These are phyloP conservation scores for Wickerhamomyces subpelliculosus DNA, from an alignment of 805 yeast species.

Conservation along the genomic window DNA sequence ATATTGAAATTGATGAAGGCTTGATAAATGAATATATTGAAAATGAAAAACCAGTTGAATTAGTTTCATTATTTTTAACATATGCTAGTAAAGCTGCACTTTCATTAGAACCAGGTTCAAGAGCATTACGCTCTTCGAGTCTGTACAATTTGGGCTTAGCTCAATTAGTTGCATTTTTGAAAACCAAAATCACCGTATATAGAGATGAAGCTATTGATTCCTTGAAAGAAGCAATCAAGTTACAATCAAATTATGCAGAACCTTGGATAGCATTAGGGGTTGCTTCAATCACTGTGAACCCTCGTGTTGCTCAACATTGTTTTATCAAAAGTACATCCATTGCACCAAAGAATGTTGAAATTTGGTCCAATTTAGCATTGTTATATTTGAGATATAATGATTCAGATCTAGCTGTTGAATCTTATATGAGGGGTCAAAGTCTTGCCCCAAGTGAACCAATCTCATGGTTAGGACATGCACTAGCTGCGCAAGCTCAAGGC, in stretches of 20 bases:
- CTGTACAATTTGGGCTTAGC: constrained; percentile 70
- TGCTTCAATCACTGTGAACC: constrained; percentile 55
- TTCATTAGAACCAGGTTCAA: constrained; percentile 30
- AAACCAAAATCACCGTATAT: constrained; percentile 21
- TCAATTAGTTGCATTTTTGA: constrained; percentile 40
- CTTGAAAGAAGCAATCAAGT: constrained; percentile 60
- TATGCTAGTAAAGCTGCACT: constrained; percentile 42
- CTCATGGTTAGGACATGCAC: constrained; percentile 86
- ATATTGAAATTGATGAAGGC: constrained; percentile 24
- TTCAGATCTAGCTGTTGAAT: constrained; percentile 60
- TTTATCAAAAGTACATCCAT: constrained; percentile 74
- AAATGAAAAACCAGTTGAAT: constrained; percentile 22
- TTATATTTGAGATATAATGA: constrained; percentile 68
- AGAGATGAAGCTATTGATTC: constrained; percentile 48
- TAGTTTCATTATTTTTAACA: constrained; percentile 35
- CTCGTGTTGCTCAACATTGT: constrained; percentile 85
- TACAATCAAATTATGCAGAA: constrained; percentile 62
- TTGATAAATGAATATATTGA: constrained; percentile 15
- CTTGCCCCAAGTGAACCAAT: constrained; percentile 67
- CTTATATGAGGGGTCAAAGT: constrained; percentile 70
- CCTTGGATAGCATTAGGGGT: constrained; percentile 84
- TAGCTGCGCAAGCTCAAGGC: constrained; percentile 47
- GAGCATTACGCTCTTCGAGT: constrained; percentile 46
- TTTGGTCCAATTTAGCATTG: constrained; percentile 81
- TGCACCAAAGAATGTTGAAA: constrained; percentile 56